Evolutionary conservation across 2,329 filamentous ascomycete genomes (phyloP).

Genomic region (Dactylellina drechsleri): DNA sequence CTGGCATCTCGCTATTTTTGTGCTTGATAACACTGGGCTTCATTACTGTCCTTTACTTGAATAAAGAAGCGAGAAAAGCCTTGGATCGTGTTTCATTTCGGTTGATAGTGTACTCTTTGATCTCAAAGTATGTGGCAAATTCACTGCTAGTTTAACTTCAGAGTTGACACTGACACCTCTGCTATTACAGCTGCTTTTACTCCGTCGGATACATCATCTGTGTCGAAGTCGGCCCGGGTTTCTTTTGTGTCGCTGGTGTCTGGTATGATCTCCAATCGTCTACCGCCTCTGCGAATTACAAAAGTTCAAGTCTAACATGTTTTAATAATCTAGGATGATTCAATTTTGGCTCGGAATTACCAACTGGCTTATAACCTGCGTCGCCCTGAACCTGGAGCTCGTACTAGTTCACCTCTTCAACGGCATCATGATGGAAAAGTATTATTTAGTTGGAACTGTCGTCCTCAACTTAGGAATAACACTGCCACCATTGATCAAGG

Average conservation of each 20-base stretch:
- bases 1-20: conserved; percentile 54
- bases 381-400: conserved; percentile 57
- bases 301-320: too few relatives aligned
- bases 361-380: conserved; percentile 57
- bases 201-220: conserved; percentile 57
- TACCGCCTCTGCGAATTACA: not conserved
- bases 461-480: conserved; percentile 55
- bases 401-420: conserved; percentile 57
- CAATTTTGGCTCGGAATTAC: conserved; percentile 59
- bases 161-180: not conserved
- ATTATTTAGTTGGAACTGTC: conserved; percentile 56
- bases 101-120: conserved; percentile 56
- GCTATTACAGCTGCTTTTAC: conserved; percentile 53
- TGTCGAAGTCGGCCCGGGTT: conserved; percentile 56
- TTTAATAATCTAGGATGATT: conserved; percentile 55
- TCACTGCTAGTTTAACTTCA: not conserved
- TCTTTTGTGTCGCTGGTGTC: conserved; percentile 49
- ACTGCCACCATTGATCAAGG: conserved; percentile 56
- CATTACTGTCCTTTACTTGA: conserved; percentile 50
- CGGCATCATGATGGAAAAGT: conserved; percentile 56
- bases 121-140: conserved; percentile 55
- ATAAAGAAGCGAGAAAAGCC: conserved; percentile 48
- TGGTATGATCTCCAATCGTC: conserved; percentile 28
- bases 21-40: conserved; percentile 53
- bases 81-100: conserved; percentile 57